Conservation (phyloP, 768 basidiomycete genomes). For the Lentinus brumalis region DNA sequence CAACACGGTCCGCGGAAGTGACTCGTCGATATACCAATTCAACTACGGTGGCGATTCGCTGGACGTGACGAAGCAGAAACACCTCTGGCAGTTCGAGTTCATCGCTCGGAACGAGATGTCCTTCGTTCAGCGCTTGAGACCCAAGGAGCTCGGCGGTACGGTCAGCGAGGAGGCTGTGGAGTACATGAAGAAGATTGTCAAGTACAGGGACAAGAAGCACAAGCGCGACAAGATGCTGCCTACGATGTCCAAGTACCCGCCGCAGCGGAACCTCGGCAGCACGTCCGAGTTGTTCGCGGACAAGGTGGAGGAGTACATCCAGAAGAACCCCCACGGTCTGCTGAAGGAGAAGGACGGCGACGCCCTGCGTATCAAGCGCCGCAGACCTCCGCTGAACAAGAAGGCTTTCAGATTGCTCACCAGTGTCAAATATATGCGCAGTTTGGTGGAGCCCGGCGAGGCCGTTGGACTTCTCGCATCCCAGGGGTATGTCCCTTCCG, state of each 20-base stretch:
- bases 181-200: conserved; percentile 91
- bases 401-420: conserved; percentile 79
- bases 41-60: conserved; percentile 95
- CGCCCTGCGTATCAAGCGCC: conserved; percentile 42
- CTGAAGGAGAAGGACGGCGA: conserved; percentile 47
- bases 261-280: conserved; percentile 79
- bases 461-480: conserved; percentile 97
- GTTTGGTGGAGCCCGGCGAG: conserved; percentile 95
- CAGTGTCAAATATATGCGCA: conserved; percentile 91
- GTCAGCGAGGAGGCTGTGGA: conserved; percentile 64
- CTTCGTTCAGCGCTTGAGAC: conserved; percentile 71
- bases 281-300: conserved; percentile 92
- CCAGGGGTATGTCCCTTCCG: conserved; percentile 71
- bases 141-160: conserved; percentile 54
- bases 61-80: conserved; percentile 97
- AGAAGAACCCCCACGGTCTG: conserved; percentile 64
- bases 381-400: conserved; percentile 47
- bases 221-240: conserved; percentile 68
- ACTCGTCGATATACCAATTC: conserved; percentile 93
- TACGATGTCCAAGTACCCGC: conserved; percentile 72
- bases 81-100: conserved; percentile 92
- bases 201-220: conserved; percentile 52
- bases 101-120: conserved; percentile 84
- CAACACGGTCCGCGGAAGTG: conserved; percentile 95
- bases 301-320: conserved; percentile 77